A percentile compares a stretch with the other conserved stretches of the same genome.
Conservation (phyloP, 108 stramenopile species). For the Cyclotella sp. region DNA sequence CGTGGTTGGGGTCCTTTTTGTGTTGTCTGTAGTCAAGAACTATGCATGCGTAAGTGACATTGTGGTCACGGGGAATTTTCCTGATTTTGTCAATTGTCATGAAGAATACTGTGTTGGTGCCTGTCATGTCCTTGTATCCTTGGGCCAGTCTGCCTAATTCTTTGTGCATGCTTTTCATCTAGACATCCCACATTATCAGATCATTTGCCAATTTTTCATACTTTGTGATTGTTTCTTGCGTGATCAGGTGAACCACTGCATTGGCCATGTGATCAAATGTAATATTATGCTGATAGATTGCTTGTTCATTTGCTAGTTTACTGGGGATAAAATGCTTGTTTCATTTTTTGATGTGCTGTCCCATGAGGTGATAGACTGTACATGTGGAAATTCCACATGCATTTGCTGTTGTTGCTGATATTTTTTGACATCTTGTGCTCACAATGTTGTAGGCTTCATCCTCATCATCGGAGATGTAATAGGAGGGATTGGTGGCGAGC, state of each 20-base stretch:
- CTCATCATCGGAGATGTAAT: too few species aligned
- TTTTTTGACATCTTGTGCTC: too few species aligned
- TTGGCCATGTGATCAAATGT: background rate
- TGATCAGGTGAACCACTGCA: constrained; percentile 13
- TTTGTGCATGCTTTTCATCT: constrained; percentile 23
- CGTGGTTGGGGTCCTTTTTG: constrained; percentile 35
- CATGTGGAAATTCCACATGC: too few species aligned
- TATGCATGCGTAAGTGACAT: constrained; percentile 34
- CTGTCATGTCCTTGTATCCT: constrained; percentile 23
- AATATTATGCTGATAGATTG: background rate
- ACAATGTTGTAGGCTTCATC: too few species aligned
- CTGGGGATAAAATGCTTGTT: background rate
- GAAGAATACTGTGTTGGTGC: constrained; percentile 22
- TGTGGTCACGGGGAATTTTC: constrained; percentile 20
- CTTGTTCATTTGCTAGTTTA: background rate
- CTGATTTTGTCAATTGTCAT: background rate
- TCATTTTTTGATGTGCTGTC: background rate
- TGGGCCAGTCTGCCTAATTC: constrained; percentile 53
- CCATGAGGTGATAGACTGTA: too few species aligned
- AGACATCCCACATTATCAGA: constrained; percentile 8
- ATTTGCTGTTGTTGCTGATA: too few species aligned
- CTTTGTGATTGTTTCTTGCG: constrained; percentile 29
- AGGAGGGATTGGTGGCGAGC: too few species aligned
- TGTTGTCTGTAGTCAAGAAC: constrained; percentile 20
- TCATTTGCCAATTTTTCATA: constrained; percentile 31